Conservation (phyloP, 495 filamentous ascomycete genomes). For the Cercophora scortea region DNA sequence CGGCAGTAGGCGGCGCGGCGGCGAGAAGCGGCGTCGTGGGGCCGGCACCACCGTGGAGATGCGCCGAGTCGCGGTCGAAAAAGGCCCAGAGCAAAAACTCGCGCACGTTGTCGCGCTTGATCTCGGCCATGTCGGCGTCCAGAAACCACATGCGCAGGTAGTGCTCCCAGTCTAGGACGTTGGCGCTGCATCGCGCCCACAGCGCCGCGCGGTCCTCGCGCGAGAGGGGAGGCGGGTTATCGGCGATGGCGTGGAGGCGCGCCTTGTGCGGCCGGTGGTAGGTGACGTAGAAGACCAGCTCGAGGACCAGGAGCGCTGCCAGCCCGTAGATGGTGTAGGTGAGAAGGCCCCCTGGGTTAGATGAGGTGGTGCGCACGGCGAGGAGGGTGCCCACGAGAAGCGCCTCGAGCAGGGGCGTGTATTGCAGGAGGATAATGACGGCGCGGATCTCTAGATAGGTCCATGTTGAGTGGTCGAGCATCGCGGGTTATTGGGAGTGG, state of each 20-base stretch:
- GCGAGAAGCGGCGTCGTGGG: no score
- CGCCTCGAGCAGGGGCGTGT: background rate
- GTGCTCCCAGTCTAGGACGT: slow-evolving; percentile 44
- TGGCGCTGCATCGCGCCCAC: slow-evolving; percentile 46
- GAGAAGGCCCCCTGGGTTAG: background rate
- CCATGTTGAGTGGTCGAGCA: background rate
- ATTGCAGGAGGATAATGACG: slow-evolving; percentile 11
- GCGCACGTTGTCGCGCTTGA: slow-evolving; percentile 56
- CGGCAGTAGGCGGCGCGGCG: no score
- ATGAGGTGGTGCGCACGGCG: background rate
- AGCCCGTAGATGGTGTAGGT: slow-evolving; percentile 6
- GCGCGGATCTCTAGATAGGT: background rate
- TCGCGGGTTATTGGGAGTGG: background rate
- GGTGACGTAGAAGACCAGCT: slow-evolving; percentile 46
- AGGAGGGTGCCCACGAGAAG: background rate
- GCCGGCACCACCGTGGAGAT: no score
- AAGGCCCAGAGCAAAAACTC: slow-evolving; percentile 61
- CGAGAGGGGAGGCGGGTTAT: slow-evolving; percentile 41
- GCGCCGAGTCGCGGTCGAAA: slow-evolving; percentile 32
- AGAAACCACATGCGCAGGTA: slow-evolving; percentile 61
- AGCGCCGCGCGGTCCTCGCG: slow-evolving; percentile 36
- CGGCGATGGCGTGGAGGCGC: slow-evolving; percentile 41
- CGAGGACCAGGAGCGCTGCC: slow-evolving; percentile 29
- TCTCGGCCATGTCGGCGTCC: slow-evolving; percentile 47
- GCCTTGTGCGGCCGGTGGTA: slow-evolving; percentile 47